Conservation (phyloP, 2,329 filamentous ascomycete species). For the Sporothrix schenckii region DNA sequence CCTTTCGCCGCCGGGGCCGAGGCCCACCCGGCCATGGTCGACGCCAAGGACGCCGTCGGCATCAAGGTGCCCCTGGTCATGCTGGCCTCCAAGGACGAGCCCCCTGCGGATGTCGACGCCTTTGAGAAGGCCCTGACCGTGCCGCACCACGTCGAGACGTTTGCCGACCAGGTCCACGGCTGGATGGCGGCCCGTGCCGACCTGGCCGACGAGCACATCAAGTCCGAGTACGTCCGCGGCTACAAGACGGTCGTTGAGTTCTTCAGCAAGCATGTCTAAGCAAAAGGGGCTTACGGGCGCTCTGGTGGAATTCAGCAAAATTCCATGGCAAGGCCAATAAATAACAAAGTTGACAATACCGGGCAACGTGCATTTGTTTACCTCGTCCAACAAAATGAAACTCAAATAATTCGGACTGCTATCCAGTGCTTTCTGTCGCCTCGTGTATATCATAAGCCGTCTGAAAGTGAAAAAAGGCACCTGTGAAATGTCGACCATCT, state of each 20-base stretch:
- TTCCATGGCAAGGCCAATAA: not conserved
- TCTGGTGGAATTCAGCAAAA: not conserved
- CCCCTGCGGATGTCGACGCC: slow-evolving; percentile 57
- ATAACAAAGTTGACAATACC: too few relatives aligned
- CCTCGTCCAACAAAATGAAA: slow-evolving; percentile 13
- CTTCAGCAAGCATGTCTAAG: slow-evolving; percentile 55
- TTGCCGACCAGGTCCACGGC: slow-evolving; percentile 68
- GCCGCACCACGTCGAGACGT: slow-evolving; percentile 66
- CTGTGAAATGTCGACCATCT: not conserved
- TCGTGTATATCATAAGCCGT: not conserved
- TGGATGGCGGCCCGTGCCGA: slow-evolving; percentile 72
- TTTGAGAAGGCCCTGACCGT: slow-evolving; percentile 58
- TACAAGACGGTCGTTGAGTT: slow-evolving; percentile 63
- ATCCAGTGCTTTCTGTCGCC: not conserved
- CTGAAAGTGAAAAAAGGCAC: not conserved
- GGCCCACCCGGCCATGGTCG: slow-evolving; percentile 66
- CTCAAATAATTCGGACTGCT: not conserved
- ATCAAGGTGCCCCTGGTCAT: slow-evolving; percentile 65
- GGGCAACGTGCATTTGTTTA: not conserved
- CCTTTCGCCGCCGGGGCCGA: slow-evolving; percentile 59
- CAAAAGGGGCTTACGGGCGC: slow-evolving; percentile 18
- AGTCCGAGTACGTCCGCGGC: slow-evolving; percentile 64
- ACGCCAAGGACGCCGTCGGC: slow-evolving; percentile 60
- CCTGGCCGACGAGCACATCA: slow-evolving; percentile 59
- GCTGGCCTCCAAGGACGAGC: slow-evolving; percentile 69